phyloP scores from a whole-genome alignment of 1,139 yeast species.

The Magnusiomyces fungicola region DNA sequence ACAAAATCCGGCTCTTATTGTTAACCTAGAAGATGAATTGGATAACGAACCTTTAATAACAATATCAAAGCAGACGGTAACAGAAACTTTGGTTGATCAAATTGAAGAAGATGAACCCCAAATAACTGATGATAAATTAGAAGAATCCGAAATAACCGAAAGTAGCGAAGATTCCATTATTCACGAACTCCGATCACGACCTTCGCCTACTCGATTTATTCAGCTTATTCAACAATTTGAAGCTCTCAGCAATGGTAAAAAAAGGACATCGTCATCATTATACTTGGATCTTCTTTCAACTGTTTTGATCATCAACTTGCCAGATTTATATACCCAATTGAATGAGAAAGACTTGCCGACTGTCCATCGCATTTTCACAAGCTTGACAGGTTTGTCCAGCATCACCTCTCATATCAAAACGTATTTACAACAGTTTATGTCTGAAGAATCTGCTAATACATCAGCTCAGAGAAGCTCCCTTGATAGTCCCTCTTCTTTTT shows the following conservation, averaged over 20 bases:
- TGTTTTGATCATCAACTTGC: background rate
- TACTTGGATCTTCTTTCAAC: background rate
- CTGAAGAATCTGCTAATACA: background rate
- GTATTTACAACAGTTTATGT: background rate
- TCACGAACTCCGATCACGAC: background rate
- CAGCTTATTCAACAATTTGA: background rate
- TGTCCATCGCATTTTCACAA: background rate
- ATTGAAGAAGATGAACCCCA: too few species aligned
- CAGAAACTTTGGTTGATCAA: too few species aligned
- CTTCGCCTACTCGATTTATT: background rate
- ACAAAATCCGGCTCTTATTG: background rate
- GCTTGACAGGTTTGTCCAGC: background rate
- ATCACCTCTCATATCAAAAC: background rate
- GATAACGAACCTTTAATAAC: background rate
- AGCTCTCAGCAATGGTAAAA: background rate
- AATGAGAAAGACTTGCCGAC: background rate
- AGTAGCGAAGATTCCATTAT: background rate
- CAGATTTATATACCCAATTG: slow-evolving; percentile 1
- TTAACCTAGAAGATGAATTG: background rate
- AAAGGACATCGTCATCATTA: background rate
- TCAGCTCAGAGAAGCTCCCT: too few species aligned
- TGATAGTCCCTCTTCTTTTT: background rate
- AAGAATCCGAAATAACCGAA: too few species aligned
- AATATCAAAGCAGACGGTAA: background rate
- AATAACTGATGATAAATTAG: too few species aligned